phyloP scores from a whole-genome alignment of 768 basidiomycete genomes.

The Lactifluus subvellereus region DNA sequence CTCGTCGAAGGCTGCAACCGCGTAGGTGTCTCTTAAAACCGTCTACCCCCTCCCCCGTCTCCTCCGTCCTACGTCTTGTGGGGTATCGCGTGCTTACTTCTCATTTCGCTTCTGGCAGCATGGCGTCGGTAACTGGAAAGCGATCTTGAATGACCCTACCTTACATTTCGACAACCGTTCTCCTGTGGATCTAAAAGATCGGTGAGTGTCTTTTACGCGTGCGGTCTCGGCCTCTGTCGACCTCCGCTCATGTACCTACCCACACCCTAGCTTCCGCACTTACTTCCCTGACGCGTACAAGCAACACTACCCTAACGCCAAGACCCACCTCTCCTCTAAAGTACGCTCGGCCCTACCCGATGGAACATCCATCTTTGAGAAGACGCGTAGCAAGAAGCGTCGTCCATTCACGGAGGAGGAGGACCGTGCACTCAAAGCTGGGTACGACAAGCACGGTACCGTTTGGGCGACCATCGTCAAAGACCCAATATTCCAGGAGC shows the following conservation, averaged over 20 bases:
- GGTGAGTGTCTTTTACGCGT: conserved; percentile 42
- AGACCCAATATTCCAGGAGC: conserved; percentile 79
- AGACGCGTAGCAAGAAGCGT: conserved; percentile 78
- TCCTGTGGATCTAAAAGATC: conserved; percentile 89
- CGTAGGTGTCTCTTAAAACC: conserved; percentile 41
- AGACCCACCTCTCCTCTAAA: conserved; percentile 79
- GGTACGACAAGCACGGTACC: conserved; percentile 85
- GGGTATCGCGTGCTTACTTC: conserved; percentile 19
- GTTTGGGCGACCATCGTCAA: conserved; percentile 88
- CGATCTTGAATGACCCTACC: conserved; percentile 75
- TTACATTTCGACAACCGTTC: conserved; percentile 77
- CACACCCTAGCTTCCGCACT: conserved; percentile 64
- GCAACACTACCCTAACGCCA: conserved; percentile 85
- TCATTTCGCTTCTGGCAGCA: conserved; percentile 43
- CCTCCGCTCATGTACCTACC: neutral
- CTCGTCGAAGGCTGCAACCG: conserved; percentile 81
- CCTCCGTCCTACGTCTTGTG: neutral
- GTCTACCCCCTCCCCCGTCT: neutral
- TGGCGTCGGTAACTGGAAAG: conserved; percentile 91
- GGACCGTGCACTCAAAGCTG: conserved; percentile 75
- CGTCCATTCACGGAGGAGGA: conserved; percentile 84
- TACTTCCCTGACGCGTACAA: conserved; percentile 91
- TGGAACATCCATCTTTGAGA: conserved; percentile 79
- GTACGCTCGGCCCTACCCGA: conserved; percentile 79
- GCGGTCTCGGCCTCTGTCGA: neutral